These are phyloP conservation scores for Candida sojae DNA, from an alignment of 1,139 yeast species.

Conservation along the genomic window DNA sequence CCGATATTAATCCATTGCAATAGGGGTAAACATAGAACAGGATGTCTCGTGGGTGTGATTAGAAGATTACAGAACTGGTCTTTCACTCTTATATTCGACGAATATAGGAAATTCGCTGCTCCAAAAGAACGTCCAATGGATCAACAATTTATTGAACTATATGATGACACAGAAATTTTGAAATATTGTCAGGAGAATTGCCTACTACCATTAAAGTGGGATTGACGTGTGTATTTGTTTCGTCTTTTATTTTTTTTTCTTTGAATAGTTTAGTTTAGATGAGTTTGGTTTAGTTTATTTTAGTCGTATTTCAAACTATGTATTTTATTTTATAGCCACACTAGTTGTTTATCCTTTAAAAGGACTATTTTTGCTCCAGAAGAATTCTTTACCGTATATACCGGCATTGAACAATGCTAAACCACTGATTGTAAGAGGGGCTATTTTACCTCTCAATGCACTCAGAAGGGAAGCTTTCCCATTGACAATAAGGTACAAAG, in stretches of 20 bases:
- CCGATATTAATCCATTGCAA: conserved; percentile 93
- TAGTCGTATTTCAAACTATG: not conserved
- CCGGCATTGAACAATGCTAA: conserved; percentile 65
- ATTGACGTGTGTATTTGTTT: conserved; percentile 14
- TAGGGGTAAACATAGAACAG: conserved; percentile 95
- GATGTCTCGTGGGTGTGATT: conserved; percentile 91
- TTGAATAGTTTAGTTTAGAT: not conserved
- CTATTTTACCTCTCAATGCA: conserved; percentile 38
- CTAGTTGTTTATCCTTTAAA: conserved; percentile 3
- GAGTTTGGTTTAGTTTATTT: not conserved
- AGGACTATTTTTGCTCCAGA: conserved; percentile 31
- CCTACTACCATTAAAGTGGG: conserved; percentile 75
- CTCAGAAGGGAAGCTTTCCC: conserved; percentile 59
- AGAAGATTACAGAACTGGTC: conserved; percentile 91
- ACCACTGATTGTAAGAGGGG: conserved; percentile 63
- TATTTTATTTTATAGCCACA: not conserved
- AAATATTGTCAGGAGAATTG: conserved; percentile 50
- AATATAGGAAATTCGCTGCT: conserved; percentile 88
- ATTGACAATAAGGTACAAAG: conserved; percentile 73
- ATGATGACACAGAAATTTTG: conserved; percentile 63
- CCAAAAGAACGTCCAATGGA: conserved; percentile 96
- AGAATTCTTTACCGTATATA: conserved; percentile 70
- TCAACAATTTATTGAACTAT: conserved; percentile 91
- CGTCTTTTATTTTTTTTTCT: not conserved
- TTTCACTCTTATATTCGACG: conserved; percentile 89